A percentile compares a stretch with the other conserved stretches of the same genome.
phyloP scores from a whole-genome alignment of 345 rosid species.

The Eucalyptus sp. region DNA sequence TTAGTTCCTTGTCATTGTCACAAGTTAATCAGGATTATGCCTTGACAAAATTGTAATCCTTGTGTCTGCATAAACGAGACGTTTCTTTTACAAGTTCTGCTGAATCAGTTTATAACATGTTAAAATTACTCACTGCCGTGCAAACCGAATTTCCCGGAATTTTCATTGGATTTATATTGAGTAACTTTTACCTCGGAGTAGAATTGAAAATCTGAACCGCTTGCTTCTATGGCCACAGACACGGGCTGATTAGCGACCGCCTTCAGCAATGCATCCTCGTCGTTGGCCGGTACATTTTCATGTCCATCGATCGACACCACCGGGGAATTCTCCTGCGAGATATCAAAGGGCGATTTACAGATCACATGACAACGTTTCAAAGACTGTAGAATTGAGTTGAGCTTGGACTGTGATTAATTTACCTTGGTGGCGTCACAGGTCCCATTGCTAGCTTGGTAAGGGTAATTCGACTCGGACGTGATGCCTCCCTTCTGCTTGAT shows the following conservation, averaged over 20 bases:
- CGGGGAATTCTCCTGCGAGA: constrained; percentile 10
- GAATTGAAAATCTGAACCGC: constrained; percentile 31
- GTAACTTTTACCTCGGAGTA: constrained; percentile 25
- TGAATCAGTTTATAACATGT: background rate
- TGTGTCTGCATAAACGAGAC: background rate
- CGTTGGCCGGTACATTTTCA: constrained; percentile 22
- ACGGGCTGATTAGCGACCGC: constrained; percentile 29
- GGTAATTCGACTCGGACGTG: constrained; percentile 22
- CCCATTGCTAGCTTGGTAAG: constrained; percentile 22
- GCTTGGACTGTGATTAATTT: background rate
- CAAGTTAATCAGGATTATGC: background rate
- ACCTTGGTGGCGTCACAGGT: constrained; percentile 17
- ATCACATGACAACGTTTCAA: background rate
- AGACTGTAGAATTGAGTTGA: background rate
- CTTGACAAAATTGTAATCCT: background rate
- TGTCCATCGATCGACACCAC: constrained; percentile 29
- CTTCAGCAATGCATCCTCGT: constrained; percentile 22
- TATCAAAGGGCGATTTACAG: background rate
- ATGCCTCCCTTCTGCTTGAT: constrained; percentile 21
- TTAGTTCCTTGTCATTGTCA: background rate
- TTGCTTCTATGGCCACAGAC: constrained; percentile 35
- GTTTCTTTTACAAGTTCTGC: background rate
- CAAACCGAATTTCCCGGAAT: background rate
- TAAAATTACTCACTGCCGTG: background rate
- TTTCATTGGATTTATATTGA: background rate